phyloP scores from a whole-genome alignment of 345 rosid genomes.

The Camelina hispida region DNA sequence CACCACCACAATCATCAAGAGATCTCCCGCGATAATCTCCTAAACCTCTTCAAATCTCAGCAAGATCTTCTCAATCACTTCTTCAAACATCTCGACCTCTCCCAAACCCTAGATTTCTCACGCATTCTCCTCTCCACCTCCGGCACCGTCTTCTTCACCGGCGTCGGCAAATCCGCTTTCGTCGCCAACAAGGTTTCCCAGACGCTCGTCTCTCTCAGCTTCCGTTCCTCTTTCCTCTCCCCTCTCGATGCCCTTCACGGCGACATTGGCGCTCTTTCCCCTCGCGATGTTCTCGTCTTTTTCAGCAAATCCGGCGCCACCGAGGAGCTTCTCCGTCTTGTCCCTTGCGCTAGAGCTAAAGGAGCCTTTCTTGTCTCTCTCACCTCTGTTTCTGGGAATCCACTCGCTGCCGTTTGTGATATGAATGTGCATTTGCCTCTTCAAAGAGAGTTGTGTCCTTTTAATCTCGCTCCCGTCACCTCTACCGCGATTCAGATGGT shows the following conservation, averaged over 20 bases:
- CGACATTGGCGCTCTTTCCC: constrained; percentile 76
- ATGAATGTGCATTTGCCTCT: constrained; percentile 89
- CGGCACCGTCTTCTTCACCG: constrained; percentile 88
- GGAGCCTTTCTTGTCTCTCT: constrained; percentile 75
- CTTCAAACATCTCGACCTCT: constrained; percentile 78
- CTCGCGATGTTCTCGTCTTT: constrained; percentile 69
- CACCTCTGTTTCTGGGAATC: constrained; percentile 78
- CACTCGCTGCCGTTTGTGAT: constrained; percentile 65
- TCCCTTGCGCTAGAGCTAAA: constrained; percentile 88
- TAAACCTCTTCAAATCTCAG: constrained; percentile 82
- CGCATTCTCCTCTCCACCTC: constrained; percentile 60
- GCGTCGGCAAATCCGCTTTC: constrained; percentile 95
- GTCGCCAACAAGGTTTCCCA: constrained; percentile 93
- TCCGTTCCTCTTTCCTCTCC: constrained; percentile 75
- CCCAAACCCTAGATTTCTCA: constrained; percentile 75
- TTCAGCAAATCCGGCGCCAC: constrained; percentile 87
- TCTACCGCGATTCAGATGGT: constrained; percentile 99
- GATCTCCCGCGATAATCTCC: constrained; percentile 63
- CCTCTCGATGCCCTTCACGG: constrained; percentile 96
- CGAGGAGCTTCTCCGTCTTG: constrained; percentile 85
- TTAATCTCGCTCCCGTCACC: constrained; percentile 94
- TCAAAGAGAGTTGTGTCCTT: constrained; percentile 90
- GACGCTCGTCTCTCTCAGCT: constrained; percentile 81
- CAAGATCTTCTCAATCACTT: constrained; percentile 91
- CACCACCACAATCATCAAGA: not conserved